phyloP scores from a whole-genome alignment of 2,329 filamentous ascomycete genomes.

The Colletotrichum karsti region DNA sequence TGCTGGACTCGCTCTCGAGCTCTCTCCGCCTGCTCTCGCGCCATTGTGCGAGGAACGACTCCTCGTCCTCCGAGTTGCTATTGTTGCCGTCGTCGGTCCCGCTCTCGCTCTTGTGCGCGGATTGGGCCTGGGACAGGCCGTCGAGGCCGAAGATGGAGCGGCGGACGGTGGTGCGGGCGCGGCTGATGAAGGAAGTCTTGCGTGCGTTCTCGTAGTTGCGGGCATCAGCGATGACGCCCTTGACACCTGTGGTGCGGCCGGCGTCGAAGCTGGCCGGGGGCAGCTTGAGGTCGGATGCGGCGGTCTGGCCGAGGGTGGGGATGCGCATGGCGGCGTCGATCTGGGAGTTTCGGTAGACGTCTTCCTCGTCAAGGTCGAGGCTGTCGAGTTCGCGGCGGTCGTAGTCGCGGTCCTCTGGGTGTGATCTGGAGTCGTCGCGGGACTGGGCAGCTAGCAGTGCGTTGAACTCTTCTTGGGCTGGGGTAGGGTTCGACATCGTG shows the following conservation, averaged over 20 bases:
- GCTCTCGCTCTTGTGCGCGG: conserved; percentile 52
- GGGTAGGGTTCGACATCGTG: conserved; percentile 64
- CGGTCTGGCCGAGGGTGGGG: conserved; percentile 57
- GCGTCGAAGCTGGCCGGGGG: conserved; percentile 71
- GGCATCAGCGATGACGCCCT: conserved; percentile 88
- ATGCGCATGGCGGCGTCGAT: conserved; percentile 74
- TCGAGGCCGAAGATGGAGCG: conserved; percentile 63
- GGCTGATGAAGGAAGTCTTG: conserved; percentile 62
- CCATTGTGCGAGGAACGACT: conserved; percentile 86
- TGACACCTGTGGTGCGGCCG: conserved; percentile 80
- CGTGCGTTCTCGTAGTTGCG: conserved; percentile 77
- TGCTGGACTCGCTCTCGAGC: conserved; percentile 70
- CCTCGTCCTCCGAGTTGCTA: conserved; percentile 74
- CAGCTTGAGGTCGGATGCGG: conserved; percentile 64
- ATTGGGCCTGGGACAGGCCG: conserved; percentile 31
- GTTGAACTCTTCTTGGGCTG: conserved; percentile 75
- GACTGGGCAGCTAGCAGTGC: conserved; percentile 67
- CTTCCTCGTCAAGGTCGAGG: conserved; percentile 61
- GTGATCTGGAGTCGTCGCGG: conserved; percentile 50
- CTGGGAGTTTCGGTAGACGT: conserved; percentile 58
- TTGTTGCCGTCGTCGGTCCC: conserved; percentile 52
- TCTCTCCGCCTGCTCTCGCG: conserved; percentile 81
- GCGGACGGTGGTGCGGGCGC: conserved; percentile 57
- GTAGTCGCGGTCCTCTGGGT: conserved; percentile 68
- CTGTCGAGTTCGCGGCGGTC: conserved; percentile 44